A percentile compares a stretch with the other conserved stretches of the same genome.
phyloP scores from a whole-genome alignment of 73 alveolate genomes.

The Breviolum minutum region DNA sequence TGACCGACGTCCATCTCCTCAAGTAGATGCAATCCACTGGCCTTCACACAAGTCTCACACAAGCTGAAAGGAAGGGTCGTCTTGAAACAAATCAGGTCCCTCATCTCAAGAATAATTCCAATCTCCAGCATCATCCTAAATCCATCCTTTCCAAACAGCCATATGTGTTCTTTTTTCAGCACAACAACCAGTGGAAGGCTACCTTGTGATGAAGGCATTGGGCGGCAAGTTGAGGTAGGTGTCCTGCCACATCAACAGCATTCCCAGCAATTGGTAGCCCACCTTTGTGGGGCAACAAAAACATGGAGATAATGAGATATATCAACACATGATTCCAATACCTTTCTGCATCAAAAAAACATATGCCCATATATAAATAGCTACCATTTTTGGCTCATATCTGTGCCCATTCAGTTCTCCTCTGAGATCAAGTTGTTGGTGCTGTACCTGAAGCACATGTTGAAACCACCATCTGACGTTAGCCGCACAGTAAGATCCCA shows the following conservation, averaged over 20 bases:
- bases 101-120: neutral
- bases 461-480: neutral
- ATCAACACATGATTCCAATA: neutral
- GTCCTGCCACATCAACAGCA: neutral
- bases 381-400: too few species aligned
- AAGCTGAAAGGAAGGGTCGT: neutral
- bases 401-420: neutral
- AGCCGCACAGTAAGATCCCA: too few species aligned
- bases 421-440: conserved; percentile 50
- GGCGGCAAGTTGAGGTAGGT: conserved; percentile 57
- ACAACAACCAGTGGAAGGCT: neutral
- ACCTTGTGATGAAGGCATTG: conserved; percentile 40
- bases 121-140: neutral
- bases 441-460: conserved; percentile 21
- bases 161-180: neutral
- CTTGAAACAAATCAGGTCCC: neutral
- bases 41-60: neutral
- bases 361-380: too few species aligned
- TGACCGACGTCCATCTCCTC: neutral
- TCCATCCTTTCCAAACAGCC: neutral
- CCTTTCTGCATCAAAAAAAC: neutral
- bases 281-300: neutral
- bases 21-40: conserved; percentile 48
- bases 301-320: too few species aligned
- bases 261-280: neutral